Evolutionary conservation across 768 basidiomycete genomes (phyloP).

Genomic region (Phallus indusiatus): DNA sequence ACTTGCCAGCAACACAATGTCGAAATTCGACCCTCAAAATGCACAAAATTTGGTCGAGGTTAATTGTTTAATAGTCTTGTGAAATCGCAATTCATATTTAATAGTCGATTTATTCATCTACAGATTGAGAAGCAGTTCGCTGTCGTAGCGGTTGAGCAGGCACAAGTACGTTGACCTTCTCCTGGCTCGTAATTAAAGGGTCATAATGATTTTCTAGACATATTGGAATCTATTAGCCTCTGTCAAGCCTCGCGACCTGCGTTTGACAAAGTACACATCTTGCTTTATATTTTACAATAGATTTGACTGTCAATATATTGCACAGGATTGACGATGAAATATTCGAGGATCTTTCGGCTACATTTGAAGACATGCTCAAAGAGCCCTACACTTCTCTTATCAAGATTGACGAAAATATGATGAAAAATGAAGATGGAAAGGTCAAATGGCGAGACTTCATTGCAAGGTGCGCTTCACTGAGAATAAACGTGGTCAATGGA

Average conservation of each 20-base stretch:
- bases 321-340: conserved; percentile 85
- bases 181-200: neutral
- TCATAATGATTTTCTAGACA: conserved; percentile 41
- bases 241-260: conserved; percentile 65
- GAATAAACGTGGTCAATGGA: neutral
- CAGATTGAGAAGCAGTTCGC: conserved; percentile 97
- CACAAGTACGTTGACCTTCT: conserved; percentile 55
- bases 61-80: conserved; percentile 19
- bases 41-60: conserved; percentile 92
- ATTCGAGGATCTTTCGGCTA: conserved; percentile 58
- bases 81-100: neutral
- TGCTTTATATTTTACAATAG: neutral
- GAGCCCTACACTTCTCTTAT: conserved; percentile 31
- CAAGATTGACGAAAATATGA: conserved; percentile 78
- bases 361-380: conserved; percentile 68
- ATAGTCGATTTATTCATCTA: neutral
- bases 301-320: conserved; percentile 11
- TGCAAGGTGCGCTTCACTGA: conserved; percentile 39
- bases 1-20: conserved; percentile 8
- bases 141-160: conserved; percentile 93
- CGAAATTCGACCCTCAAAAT: conserved; percentile 71
- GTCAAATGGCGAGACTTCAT: conserved; percentile 88
- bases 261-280: conserved; percentile 64
- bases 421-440: conserved; percentile 87
- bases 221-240: conserved; percentile 91